Base-by-base conservation (phyloP, 805 yeast genomes). In the Metschnikowia colocasiae region DNA sequence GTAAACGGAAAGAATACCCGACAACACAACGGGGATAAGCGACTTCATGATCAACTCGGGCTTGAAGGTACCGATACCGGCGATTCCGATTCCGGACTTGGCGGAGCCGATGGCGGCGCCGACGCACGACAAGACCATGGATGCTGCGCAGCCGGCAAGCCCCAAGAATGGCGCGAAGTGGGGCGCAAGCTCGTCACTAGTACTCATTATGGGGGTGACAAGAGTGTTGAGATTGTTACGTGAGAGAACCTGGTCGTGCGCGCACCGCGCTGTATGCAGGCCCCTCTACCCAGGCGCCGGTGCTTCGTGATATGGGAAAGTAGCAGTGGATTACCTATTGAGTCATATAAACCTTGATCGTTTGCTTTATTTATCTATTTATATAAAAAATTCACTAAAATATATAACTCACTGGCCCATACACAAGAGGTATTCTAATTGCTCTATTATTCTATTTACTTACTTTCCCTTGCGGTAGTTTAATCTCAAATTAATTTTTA, bases 91-190 rank as follows among this genome's bases (percentile, higher is more conserved):
- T 49, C 99, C 99, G 38, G 96, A 87, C 69, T 94, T 94, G 52
- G 98, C 98, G 3, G 98, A 92, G 49, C 99, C 99, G 57, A 90
- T 84, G 51, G 98, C 98, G 4, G 99, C 98, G 53, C 99, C 99
- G n/a, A 92, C 84, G 62, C 96, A 88, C 48, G 95, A 84, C 49
- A 92, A 74, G 20, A 88, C 79, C 87, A 89, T 87, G 43, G 97
- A 96, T 40, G 89, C 84, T 6, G 94, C 89, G 71, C 98, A 91
- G 45, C 97, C 99, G 33, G 97, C 97, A 69, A 92, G 90, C 35
- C 99, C 99, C 64, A 94, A 83, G 67, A 94, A 94, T 51, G 99
- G 98, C 13, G 99, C 97, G 69, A 86, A 94, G 26, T 82, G 82
- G 41, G 99, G 98, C 29, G 90, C 78, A 62, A 80, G 85, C 65